These are phyloP conservation scores for Lyophyllum shimeji DNA, from an alignment of 768 basidiomycete genomes.

Conservation along the genomic window DNA sequence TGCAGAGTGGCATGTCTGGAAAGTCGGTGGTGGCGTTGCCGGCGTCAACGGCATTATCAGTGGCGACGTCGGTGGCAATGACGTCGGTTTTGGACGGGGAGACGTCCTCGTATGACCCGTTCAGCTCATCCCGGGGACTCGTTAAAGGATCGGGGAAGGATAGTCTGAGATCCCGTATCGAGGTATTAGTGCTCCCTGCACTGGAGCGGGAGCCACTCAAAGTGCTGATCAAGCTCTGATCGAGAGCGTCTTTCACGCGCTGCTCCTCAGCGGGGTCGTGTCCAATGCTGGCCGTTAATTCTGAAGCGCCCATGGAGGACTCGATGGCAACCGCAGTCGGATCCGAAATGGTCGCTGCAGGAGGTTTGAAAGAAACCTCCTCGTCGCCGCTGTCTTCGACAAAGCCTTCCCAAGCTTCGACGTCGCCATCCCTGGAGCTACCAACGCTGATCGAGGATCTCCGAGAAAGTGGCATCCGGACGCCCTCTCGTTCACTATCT, in stretches of 20 bases:
- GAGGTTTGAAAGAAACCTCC: constrained; percentile 22
- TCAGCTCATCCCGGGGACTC: constrained; percentile 63
- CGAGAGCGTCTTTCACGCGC: constrained; percentile 69
- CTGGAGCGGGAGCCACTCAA: constrained; percentile 73
- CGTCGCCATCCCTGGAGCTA: constrained; percentile 67
- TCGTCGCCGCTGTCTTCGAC: constrained; percentile 64
- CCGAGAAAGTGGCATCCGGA: constrained; percentile 58
- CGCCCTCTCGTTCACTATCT: constrained; percentile 63
- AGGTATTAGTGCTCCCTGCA: constrained; percentile 52
- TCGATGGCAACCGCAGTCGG: constrained; percentile 31
- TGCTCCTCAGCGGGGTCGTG: constrained; percentile 60
- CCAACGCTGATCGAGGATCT: constrained; percentile 68
- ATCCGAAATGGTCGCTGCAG: constrained; percentile 30
- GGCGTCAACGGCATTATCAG: constrained; percentile 20
- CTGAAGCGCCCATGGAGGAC: constrained; percentile 27
- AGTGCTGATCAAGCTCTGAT: constrained; percentile 83
- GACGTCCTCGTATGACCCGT: constrained; percentile 58
- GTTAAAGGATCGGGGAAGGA: constrained; percentile 85
- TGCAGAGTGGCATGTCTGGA: constrained; percentile 15
- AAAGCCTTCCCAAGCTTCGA: constrained; percentile 79
- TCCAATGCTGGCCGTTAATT: constrained; percentile 25
- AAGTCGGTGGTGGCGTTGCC: constrained; percentile 10
- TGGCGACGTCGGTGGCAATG: constrained; percentile 23
- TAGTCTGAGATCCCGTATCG: constrained; percentile 72
- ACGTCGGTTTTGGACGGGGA: constrained; percentile 34